Evolutionary conservation across 768 basidiomycete genomes (phyloP), one percentile per base, ranked within the genome.

Genomic region (Mycena albidolilacea): DNA sequence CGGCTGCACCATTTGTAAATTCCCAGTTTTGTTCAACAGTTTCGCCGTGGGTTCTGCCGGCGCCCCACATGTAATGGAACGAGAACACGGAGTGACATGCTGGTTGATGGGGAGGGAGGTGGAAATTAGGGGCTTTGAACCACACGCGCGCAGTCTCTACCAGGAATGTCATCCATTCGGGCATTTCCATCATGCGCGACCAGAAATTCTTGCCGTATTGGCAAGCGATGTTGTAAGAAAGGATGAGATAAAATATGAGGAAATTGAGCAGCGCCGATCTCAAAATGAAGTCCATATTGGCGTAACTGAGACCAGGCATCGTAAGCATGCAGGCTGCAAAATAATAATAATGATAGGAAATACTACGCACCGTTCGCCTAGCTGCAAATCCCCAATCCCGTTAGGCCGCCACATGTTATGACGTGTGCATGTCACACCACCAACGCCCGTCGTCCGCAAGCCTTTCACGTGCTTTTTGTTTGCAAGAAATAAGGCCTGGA

Each of bases 201-300:
- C 39, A 43, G 23, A 71, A 59, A 2, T 71, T 43, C n/a, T n/a
- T 43, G n/a, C 19, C 19, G 15, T 48, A 74, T 39, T 74, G 72
- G 38, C 72, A 74, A 11, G 68, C 72, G 38, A 74, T 74, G 46
- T 76, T 69, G 48, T 76, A 76, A 23, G 70, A 71, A 8, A 76
- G 41, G 4, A 79, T 15, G 1, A 67, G 1, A 0, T 23, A 21
- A 3, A 48, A 57, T 5, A 69, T 12, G 43, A 72, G 67, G 8
- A 62, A 58, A 6, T 72, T 30, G 0, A 23, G n/a, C 1, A 76
- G 15, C 0, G 63, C 50, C 0, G 72, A 74, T 48, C 73, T 46
- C 15, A 76, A 60, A 0, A 78, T 5, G 37, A 66, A 78, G 39
- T 79, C 74, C 67, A 79, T 72, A 21, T 79, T 79, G 7, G 58